Evolutionary conservation across 495 filamentous ascomycete genomes (phyloP).

Genomic region (Tuber magnatum): DNA sequence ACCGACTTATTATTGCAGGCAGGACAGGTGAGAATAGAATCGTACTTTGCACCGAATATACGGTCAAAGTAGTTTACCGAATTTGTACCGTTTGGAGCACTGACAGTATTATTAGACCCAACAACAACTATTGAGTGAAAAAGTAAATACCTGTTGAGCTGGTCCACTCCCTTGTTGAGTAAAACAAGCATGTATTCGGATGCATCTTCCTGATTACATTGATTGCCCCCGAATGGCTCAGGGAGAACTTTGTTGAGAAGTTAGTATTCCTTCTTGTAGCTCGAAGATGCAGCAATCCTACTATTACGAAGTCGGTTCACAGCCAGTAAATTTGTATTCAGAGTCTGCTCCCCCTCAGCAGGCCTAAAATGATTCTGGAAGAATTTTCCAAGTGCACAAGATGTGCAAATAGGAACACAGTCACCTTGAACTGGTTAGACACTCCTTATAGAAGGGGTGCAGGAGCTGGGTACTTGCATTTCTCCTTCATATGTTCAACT

Average conservation of each 20-base stretch:
- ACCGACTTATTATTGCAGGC: constrained; percentile 31
- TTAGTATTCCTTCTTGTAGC: constrained; percentile 10
- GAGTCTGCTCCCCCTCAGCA: background rate
- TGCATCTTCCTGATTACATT: constrained; percentile 27
- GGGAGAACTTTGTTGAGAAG: constrained; percentile 18
- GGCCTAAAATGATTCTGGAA: constrained; percentile 19
- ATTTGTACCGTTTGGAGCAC: background rate
- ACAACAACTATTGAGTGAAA: background rate
- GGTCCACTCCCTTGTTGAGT: constrained; percentile 22
- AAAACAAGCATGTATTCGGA: constrained; percentile 36
- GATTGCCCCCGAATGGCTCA: constrained; percentile 14
- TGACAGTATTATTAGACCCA: background rate
- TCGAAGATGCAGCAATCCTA: background rate
- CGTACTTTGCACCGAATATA: constrained; percentile 28
- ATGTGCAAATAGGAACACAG: constrained; percentile 16
- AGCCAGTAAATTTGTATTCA: constrained; percentile 2
- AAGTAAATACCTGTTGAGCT: constrained; percentile 19
- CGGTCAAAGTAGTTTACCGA: constrained; percentile 25
- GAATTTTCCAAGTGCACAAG: constrained; percentile 21
- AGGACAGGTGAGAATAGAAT: constrained; percentile 33
- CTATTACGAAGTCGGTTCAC: constrained; percentile 8
- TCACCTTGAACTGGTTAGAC: constrained; percentile 13
- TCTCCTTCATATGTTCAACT: constrained; percentile 14
- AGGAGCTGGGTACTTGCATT: background rate
- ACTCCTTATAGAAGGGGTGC: background rate